These are phyloP conservation scores for Sclerotinia spermophila DNA, from an alignment of 2,329 filamentous ascomycete species.

Conservation along the genomic window DNA sequence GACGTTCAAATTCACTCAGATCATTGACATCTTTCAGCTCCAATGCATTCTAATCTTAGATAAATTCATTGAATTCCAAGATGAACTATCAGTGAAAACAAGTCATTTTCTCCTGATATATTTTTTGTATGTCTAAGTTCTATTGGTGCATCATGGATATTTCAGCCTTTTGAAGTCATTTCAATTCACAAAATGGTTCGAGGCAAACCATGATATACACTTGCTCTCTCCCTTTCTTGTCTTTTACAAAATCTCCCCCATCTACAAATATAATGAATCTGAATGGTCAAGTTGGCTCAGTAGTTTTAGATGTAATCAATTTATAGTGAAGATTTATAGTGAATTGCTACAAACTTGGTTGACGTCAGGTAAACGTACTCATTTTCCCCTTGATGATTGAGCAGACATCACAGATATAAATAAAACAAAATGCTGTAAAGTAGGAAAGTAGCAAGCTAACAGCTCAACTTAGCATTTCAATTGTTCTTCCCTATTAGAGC, in stretches of 20 bases:
- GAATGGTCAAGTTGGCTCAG: no score
- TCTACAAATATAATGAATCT: background rate
- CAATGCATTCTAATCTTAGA: background rate
- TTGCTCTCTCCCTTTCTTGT: background rate
- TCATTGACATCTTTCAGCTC: background rate
- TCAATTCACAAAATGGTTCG: background rate
- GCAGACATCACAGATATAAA: background rate
- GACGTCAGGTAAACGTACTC: background rate
- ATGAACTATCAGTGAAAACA: background rate
- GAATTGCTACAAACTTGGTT: background rate
- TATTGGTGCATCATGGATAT: background rate
- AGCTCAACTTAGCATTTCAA: background rate
- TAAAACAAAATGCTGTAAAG: background rate
- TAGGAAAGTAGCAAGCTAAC: background rate
- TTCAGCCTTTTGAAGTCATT: background rate
- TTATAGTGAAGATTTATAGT: background rate
- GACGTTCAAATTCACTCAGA: background rate
- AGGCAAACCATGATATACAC: background rate
- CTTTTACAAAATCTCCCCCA: background rate
- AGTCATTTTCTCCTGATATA: background rate
- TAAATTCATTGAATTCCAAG: background rate
- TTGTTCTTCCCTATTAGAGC: no score
- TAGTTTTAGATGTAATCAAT: background rate
- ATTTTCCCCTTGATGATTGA: rapidly evolving
- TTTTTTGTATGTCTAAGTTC: background rate